These are phyloP conservation scores for Plasmodium sp. DNA, from an alignment of 169 alveolate species.

Conservation along the genomic window DNA sequence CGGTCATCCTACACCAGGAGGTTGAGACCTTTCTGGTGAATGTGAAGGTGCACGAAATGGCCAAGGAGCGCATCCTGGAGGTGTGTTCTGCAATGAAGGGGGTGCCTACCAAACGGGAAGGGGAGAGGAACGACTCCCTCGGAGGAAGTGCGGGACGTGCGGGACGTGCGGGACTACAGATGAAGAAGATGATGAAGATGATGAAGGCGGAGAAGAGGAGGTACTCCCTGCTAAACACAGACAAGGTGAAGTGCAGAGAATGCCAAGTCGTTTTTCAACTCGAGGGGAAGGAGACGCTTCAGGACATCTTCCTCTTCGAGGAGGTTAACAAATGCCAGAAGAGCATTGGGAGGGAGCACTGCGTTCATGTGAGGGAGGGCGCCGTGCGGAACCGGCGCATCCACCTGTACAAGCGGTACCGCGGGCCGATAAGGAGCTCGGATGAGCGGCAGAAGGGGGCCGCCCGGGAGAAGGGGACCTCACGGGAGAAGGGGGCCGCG, in stretches of 20 bases:
- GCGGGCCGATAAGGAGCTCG: not conserved
- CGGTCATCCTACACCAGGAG: constrained; percentile 17
- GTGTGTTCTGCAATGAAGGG: not conserved
- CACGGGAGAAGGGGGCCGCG: not conserved
- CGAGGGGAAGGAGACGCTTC: constrained; percentile 4
- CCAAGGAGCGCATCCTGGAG: constrained; percentile 7
- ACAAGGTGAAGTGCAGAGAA: constrained; percentile 11
- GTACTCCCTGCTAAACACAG: constrained; percentile 2
- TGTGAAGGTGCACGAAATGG: not conserved
- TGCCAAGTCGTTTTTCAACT: constrained; percentile 19
- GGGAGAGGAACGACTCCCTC: not conserved
- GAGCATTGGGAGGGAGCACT: not conserved
- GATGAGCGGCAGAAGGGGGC: not conserved
- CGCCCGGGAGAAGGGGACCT: not conserved
- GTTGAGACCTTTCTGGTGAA: not conserved
- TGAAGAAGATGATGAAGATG: too few relatives aligned
- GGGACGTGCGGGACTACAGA: too few relatives aligned
- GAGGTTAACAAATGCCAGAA: constrained; percentile 15
- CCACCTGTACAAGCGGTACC: constrained; percentile 46
- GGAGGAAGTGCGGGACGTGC: not conserved
- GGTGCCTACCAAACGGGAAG: not conserved
- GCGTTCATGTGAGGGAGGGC: constrained; percentile 29
- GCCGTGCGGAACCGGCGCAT: not conserved
- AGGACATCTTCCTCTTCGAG: constrained; percentile 28
- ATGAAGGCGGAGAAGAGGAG: not conserved